Conservation (phyloP, 1,284 basidiomycete species). For the Thelephora terrestris region DNA sequence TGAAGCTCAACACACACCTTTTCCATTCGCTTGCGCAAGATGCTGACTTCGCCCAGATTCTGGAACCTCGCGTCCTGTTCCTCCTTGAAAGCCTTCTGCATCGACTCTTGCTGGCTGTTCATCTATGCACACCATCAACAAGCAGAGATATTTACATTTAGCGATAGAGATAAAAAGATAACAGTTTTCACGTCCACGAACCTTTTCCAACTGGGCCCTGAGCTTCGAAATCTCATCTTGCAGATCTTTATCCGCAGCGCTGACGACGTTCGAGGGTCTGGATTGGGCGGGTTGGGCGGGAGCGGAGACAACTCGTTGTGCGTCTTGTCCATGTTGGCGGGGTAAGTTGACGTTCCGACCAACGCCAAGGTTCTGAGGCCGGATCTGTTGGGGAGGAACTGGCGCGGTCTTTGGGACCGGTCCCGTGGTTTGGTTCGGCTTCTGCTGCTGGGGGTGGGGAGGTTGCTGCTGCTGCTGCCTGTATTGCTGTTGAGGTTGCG, state of each 20-base stretch:
- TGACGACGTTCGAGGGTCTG: not conserved
- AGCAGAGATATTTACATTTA: slow-evolving; percentile 3
- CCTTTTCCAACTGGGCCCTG: slow-evolving; percentile 5
- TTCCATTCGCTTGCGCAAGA: slow-evolving; percentile 46
- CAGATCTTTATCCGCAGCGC: slow-evolving; percentile 1
- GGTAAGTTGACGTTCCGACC: not conserved
- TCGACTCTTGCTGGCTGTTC: slow-evolving; percentile 33
- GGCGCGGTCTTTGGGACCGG: not conserved
- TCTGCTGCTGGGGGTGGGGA: not conserved
- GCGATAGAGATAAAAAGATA: slow-evolving; percentile 5
- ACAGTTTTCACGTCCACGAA: not conserved
- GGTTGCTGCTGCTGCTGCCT: too few relatives aligned
- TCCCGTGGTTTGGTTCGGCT: not conserved
- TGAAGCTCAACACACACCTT: slow-evolving; percentile 31
- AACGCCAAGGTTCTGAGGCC: not conserved
- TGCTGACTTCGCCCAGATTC: slow-evolving; percentile 54
- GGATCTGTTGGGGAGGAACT: not conserved
- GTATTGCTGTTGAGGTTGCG: too few relatives aligned
- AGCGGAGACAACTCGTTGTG: slow-evolving; percentile 1
- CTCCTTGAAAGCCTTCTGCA: slow-evolving; percentile 34
- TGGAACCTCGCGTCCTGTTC: slow-evolving; percentile 36
- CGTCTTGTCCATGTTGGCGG: not conserved
- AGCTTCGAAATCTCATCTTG: slow-evolving; percentile 4
- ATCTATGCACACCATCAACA: slow-evolving; percentile 32
- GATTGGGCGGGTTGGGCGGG: slow-evolving; percentile 6